These are phyloP conservation scores for Calocybe cyanea DNA, from an alignment of 768 basidiomycete genomes.

Conservation along the genomic window DNA sequence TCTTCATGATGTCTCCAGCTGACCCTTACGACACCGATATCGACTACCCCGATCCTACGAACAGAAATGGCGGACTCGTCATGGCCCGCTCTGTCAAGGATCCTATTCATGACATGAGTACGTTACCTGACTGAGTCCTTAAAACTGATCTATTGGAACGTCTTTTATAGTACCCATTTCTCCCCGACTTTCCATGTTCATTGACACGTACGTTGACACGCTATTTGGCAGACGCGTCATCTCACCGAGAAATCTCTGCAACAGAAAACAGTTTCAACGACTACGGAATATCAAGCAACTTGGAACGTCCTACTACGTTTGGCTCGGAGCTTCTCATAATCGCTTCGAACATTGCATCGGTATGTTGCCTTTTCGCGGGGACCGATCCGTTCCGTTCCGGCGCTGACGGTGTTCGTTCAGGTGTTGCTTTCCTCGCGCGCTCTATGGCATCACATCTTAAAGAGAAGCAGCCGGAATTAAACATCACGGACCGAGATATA, in stretches of 20 bases:
- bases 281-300: slow-evolving; percentile 77
- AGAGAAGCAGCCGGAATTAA: slow-evolving; percentile 53
- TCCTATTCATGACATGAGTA: slow-evolving; percentile 10
- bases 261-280: slow-evolving; percentile 72
- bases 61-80: neutral
- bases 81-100: slow-evolving; percentile 5
- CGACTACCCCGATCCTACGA: neutral
- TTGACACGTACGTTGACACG: slow-evolving; percentile 58
- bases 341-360: slow-evolving; percentile 86
- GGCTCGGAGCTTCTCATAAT: slow-evolving; percentile 75
- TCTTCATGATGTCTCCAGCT: neutral
- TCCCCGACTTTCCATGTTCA: slow-evolving; percentile 37
- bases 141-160: neutral
- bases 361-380: slow-evolving; percentile 28
- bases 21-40: neutral
- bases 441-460: slow-evolving; percentile 57
- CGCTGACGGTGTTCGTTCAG: slow-evolving; percentile 31
- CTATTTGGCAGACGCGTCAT: neutral
- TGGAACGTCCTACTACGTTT: slow-evolving; percentile 72
- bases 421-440: slow-evolving; percentile 72
- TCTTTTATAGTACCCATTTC: slow-evolving; percentile 33
- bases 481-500: slow-evolving; percentile 68
- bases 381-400: too few relatives aligned
- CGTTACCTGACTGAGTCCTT: neutral
- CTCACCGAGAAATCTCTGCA: slow-evolving; percentile 1